phyloP scores from a whole-genome alignment of 2,329 filamentous ascomycete genomes.

The Aspergillus sp. region DNA sequence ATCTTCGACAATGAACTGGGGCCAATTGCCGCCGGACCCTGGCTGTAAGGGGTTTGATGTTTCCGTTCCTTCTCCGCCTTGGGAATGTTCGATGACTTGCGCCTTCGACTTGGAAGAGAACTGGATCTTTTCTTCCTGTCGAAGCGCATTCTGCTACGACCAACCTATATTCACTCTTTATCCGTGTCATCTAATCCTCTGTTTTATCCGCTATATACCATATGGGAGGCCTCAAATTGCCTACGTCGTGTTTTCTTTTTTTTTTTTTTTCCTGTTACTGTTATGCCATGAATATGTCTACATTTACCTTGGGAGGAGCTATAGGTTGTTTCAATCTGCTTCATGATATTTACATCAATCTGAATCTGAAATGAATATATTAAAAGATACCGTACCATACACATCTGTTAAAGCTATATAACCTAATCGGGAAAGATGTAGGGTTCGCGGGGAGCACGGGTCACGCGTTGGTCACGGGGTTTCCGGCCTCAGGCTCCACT shows the following conservation, averaged over 20 bases:
- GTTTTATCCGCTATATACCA: slow-evolving; percentile 19
- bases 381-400: too few relatives aligned
- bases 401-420: not conserved
- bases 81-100: too few relatives aligned
- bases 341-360: too few relatives aligned
- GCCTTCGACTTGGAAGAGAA: slow-evolving; percentile 5
- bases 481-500: slow-evolving; percentile 11
- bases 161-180: slow-evolving; percentile 24
- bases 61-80: slow-evolving; percentile 1
- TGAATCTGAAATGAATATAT: too few relatives aligned
- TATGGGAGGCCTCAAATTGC: slow-evolving; percentile 7
- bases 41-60: slow-evolving; percentile 30
- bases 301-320: not conserved
- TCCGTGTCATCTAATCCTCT: slow-evolving; percentile 2
- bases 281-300: slow-evolving; percentile 2
- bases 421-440: not conserved
- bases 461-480: slow-evolving; percentile 13
- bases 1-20: slow-evolving; percentile 51
- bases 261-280: slow-evolving; percentile 2
- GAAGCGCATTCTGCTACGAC: slow-evolving; percentile 16
- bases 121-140: slow-evolving; percentile 17
- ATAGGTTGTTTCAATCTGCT: not conserved
- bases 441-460: slow-evolving; percentile 1
- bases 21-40: slow-evolving; percentile 28
- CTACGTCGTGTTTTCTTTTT: slow-evolving; percentile 4